Conservation (phyloP, 345 rosid species). For the Camelina neglecta region DNA sequence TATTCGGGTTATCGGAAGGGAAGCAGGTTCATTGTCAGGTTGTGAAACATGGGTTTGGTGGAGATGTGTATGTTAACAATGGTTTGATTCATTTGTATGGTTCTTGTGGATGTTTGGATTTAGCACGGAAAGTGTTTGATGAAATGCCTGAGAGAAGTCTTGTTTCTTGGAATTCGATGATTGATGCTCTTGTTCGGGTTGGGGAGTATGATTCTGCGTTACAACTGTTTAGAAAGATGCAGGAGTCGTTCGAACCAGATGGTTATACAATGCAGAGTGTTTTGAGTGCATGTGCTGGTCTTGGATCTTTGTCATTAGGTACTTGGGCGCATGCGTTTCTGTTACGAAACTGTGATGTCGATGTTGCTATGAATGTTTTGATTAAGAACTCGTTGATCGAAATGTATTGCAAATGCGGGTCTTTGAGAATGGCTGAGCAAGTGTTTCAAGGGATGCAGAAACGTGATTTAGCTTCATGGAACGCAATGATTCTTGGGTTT, state of each 20-base stretch:
- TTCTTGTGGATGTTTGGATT: conserved; percentile 63
- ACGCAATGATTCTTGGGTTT: conserved; percentile 71
- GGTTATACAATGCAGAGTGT: conserved; percentile 76
- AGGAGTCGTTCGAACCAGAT: conserved; percentile 60
- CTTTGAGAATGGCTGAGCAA: conserved; percentile 60
- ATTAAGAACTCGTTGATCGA: conserved; percentile 68
- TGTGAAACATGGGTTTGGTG: conserved; percentile 64
- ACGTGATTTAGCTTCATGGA: conserved; percentile 76
- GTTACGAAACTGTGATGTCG: conserved; percentile 47
- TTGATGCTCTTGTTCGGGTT: conserved; percentile 66
- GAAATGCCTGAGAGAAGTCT: conserved; percentile 66
- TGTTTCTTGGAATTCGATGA: conserved; percentile 79
- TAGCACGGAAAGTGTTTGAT: conserved; percentile 63
- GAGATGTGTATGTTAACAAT: conserved; percentile 73
- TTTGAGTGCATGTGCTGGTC: conserved; percentile 68
- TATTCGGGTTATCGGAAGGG: conserved; percentile 68
- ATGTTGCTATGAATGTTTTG: conserved; percentile 54
- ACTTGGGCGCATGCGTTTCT: conserved; percentile 75
- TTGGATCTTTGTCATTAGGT: conserved; percentile 70
- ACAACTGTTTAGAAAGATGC: conserved; percentile 57
- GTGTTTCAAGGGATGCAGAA: conserved; percentile 66
- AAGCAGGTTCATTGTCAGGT: conserved; percentile 68
- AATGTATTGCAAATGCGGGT: conserved; percentile 87
- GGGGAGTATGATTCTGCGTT: conserved; percentile 66
- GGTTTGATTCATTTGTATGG: conserved; percentile 81